A percentile compares a stretch with the other conserved stretches of the same genome.
Conservation (phyloP, 108 stramenopile species). For the Cyclotella sp. region DNA sequence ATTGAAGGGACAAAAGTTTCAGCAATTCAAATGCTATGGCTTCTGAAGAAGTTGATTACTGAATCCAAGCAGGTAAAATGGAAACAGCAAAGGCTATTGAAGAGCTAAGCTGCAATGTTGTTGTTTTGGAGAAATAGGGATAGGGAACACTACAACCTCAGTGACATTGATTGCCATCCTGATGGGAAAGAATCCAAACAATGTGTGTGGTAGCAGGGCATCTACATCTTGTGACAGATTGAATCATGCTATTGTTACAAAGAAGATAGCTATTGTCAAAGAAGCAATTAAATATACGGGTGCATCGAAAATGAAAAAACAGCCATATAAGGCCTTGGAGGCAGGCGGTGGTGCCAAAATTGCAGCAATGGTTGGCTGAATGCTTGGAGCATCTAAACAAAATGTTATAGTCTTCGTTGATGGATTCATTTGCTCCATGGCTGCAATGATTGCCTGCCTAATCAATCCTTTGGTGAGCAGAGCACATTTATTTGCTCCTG, state of each 20-base stretch:
- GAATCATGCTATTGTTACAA: conserved; percentile 49
- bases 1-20: conserved; percentile 65
- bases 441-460: conserved; percentile 71
- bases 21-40: conserved; percentile 73
- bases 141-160: conserved; percentile 85
- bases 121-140: conserved; percentile 86
- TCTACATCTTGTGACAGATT: conserved; percentile 56
- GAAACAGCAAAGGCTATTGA: conserved; percentile 39
- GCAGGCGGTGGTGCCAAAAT: conserved; percentile 82
- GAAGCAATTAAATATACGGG: conserved; percentile 58
- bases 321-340: conserved; percentile 36
- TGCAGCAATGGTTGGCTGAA: conserved; percentile 78
- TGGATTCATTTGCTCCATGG: conserved; percentile 80
- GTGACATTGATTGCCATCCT: conserved; percentile 66
- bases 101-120: conserved; percentile 29
- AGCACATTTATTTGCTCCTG: conserved; percentile 66
- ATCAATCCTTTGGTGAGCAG: conserved; percentile 56
- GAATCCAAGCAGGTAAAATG: conserved; percentile 51
- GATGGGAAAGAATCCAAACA: conserved; percentile 41
- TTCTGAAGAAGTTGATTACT: conserved; percentile 52
- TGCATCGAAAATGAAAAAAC: conserved; percentile 7
- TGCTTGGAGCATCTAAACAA: conserved; percentile 57
- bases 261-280: conserved; percentile 69
- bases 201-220: conserved; percentile 71
- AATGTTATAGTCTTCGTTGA: conserved; percentile 77